phyloP scores from a whole-genome alignment of 331 rosid species.

The Malus hybrid region DNA sequence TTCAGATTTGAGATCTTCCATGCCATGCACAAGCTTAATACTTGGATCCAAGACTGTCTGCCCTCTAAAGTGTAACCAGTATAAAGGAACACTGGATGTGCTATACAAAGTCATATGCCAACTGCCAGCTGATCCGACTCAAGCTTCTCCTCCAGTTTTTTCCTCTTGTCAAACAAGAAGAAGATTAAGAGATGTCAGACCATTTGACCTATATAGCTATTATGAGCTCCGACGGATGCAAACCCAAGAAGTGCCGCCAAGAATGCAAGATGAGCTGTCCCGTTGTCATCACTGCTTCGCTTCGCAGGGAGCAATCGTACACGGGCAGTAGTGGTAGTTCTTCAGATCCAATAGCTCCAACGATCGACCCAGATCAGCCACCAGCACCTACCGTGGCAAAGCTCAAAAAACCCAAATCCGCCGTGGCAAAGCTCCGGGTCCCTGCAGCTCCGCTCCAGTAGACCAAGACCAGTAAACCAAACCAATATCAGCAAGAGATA shows the following conservation, averaged over 20 bases:
- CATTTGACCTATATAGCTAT: slow-evolving; percentile 88
- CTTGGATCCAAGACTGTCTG: slow-evolving; percentile 37
- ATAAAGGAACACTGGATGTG: slow-evolving; percentile 77
- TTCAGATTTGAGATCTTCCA: slow-evolving; percentile 33
- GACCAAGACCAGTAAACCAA: not conserved
- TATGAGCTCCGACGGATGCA: slow-evolving; percentile 75
- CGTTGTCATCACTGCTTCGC: slow-evolving; percentile 44
- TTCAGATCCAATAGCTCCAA: too few relatives aligned
- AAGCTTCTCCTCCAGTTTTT: too few relatives aligned
- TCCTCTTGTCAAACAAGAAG: not conserved
- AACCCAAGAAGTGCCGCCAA: slow-evolving; percentile 84
- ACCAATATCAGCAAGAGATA: not conserved
- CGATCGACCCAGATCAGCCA: too few relatives aligned
- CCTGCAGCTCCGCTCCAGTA: not conserved
- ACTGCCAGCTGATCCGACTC: not conserved
- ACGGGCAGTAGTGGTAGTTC: too few relatives aligned
- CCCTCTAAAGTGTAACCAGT: slow-evolving; percentile 36
- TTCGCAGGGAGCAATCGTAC: too few relatives aligned
- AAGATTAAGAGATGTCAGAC: slow-evolving; percentile 16
- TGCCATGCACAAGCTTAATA: slow-evolving; percentile 10
- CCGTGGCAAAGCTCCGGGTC: not conserved
- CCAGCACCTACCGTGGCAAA: too few relatives aligned
- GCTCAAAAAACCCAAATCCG: not conserved
- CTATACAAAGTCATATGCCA: slow-evolving; percentile 64
- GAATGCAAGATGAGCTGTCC: slow-evolving; percentile 95